Evolutionary conservation across 2,329 filamentous ascomycete genomes (phyloP).

Genomic region (Trichoderma endophyticum): DNA sequence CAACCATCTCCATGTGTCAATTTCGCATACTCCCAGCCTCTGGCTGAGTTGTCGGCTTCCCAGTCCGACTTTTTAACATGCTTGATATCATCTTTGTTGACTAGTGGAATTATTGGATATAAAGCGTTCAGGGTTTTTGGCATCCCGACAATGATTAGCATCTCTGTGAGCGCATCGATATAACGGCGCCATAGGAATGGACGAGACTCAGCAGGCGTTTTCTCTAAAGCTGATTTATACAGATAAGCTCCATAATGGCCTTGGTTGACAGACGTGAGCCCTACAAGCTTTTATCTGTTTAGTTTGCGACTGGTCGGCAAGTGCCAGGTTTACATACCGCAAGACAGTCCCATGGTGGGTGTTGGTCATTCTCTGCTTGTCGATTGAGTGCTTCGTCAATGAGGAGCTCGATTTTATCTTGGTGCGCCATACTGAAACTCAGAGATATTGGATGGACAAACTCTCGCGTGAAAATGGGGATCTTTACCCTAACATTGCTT

Average conservation of each 20-base stretch:
- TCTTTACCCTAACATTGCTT: background rate
- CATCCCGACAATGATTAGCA: constrained; percentile 9
- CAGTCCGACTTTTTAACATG: background rate
- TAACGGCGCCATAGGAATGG: background rate
- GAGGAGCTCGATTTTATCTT: background rate
- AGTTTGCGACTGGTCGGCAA: background rate
- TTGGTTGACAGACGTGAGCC: background rate
- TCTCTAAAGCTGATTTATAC: background rate
- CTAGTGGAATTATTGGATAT: background rate
- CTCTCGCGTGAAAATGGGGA: background rate
- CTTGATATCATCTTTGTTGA: background rate
- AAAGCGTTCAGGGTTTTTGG: constrained; percentile 1
- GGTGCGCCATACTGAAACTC: background rate
- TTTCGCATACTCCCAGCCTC: constrained; percentile 7
- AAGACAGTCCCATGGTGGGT: background rate
- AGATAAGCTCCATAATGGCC: background rate
- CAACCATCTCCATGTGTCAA: background rate
- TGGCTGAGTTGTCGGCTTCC: background rate
- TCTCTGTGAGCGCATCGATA: background rate
- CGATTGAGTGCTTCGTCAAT: background rate
- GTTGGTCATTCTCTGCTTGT: background rate
- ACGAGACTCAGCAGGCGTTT: background rate
- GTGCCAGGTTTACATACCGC: background rate
- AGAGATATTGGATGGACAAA: background rate
- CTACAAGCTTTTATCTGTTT: constrained; percentile 2